Evolutionary conservation across 2,329 filamentous ascomycete genomes (phyloP), one percentile per base, ranked within the genome.

Genomic region (Nothopassalora personata): DNA sequence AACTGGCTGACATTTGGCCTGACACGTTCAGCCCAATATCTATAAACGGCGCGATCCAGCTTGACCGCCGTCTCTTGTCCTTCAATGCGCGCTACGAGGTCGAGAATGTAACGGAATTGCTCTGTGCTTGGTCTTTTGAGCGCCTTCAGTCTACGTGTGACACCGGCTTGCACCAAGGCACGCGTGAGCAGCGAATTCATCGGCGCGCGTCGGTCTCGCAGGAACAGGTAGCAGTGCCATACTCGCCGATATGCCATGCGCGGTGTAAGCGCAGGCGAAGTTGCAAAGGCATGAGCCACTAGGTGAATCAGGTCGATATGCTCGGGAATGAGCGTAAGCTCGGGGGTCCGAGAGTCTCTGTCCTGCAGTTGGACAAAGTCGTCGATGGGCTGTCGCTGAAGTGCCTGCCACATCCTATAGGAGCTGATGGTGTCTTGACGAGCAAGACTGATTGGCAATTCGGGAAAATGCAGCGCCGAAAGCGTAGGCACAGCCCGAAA

Each of bases 161-260:
- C 71, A 15, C 79, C 81, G 23, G 79, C 77, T 63, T 77, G 73
- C 58, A 81, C 80, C 66, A 84, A 64, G 0, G 81, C 79, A 33
- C 78, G 75, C 6, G 74, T 75, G 58, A 84, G 70, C 3, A 73
- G 62, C 1, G 76, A 72, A 18, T 71, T 69, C 15, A 82, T 67
- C 1, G 76, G 76, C 8, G 75, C 78, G 48, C 78, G 73, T 27
- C 71, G 70, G 46, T 71, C 68, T 23, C 70, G 67, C 3, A 83
- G 72, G 62, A 76, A 79, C 6, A 69, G 65, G 64, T 80, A 82
- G 55, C 79, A 75, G 69, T 76, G 76, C 63, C 76, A 74, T 7
- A 82, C 75, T 30, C 77, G 65, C n/a, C 75, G 70, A 59, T 77
- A 80, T 0, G 80, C 74, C 10, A 71, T 69, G n/a, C 74, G 73